Conservation (phyloP, 2,329 filamentous ascomycete species). For the Aaosphaeria pasadenensis region DNA sequence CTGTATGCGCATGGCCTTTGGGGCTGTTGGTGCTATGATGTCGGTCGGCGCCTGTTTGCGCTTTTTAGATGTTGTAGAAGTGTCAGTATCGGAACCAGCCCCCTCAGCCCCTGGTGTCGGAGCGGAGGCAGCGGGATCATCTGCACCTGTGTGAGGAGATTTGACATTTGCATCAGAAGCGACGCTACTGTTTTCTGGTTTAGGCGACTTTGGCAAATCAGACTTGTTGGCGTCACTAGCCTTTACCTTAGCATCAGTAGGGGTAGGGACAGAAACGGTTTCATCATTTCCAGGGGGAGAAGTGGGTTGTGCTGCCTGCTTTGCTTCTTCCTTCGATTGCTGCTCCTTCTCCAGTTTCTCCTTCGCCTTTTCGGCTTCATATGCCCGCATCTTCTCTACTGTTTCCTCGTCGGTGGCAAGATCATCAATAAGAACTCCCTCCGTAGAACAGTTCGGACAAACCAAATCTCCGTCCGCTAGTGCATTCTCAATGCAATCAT, state of each 20-base stretch:
- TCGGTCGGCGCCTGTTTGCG: slow-evolving; percentile 73
- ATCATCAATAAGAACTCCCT: slow-evolving; percentile 91
- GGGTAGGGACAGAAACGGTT: slow-evolving; percentile 18
- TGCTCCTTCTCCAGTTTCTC: slow-evolving; percentile 43
- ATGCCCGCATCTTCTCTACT: slow-evolving; percentile 74
- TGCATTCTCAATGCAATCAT: slow-evolving; percentile 98
- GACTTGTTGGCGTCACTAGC: slow-evolving; percentile 16
- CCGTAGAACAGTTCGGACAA: slow-evolving; percentile 87
- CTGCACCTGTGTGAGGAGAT: slow-evolving; percentile 20
- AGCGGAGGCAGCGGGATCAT: slow-evolving; percentile 19
- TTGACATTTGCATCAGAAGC: slow-evolving; percentile 17
- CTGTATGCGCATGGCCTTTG: slow-evolving; percentile 44
- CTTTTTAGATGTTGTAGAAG: slow-evolving; percentile 61
- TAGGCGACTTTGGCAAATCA: slow-evolving; percentile 13
- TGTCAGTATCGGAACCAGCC: slow-evolving; percentile 33
- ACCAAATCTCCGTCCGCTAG: slow-evolving; percentile 97
- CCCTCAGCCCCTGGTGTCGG: slow-evolving; percentile 29
- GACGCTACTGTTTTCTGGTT: slow-evolving; percentile 12
- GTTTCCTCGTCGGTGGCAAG: slow-evolving; percentile 78
- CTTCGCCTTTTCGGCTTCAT: slow-evolving; percentile 54
- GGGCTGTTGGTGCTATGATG: slow-evolving; percentile 44
- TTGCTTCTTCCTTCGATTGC: slow-evolving; percentile 37
- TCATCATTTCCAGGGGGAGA: slow-evolving; percentile 23
- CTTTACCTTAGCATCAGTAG: slow-evolving; percentile 18
- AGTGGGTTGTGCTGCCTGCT: slow-evolving; percentile 22